A percentile compares a stretch with the other conserved stretches of the same genome.
Conservation (phyloP, 768 basidiomycete genomes). For the Lentinula guzmanii region DNA sequence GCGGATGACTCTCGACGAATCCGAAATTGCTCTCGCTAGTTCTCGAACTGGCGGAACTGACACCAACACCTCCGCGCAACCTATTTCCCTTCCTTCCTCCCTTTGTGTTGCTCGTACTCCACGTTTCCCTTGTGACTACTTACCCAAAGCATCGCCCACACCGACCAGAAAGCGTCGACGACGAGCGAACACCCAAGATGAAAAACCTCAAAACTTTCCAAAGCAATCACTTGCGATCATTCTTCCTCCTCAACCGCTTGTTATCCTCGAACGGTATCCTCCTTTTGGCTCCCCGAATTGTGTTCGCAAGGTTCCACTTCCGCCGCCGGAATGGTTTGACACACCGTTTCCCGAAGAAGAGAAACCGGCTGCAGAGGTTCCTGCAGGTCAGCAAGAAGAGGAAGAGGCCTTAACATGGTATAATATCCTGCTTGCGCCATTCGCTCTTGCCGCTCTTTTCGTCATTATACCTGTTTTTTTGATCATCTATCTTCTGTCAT, state of each 20-base stretch:
- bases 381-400: neutral
- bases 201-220: neutral
- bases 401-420: neutral
- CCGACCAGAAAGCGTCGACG: neutral
- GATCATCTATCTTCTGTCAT: neutral
- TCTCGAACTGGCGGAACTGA: neutral
- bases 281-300: neutral
- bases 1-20: slow-evolving; percentile 2
- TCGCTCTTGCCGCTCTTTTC: neutral
- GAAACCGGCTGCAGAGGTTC: too few species aligned
- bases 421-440: neutral
- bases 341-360: neutral
- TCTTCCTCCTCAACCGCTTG: neutral
- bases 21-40: neutral
- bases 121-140: neutral
- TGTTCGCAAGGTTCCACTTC: neutral
- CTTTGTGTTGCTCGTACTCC: neutral
- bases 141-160: neutral
- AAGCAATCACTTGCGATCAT: neutral
- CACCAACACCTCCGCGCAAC: neutral
- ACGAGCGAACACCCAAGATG: too few species aligned
- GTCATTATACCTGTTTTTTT: neutral
- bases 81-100: neutral
- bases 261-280: neutral
- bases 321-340: slow-evolving; percentile 5